phyloP scores from a whole-genome alignment of 306 rosid species.

The Parietaria judaica region DNA sequence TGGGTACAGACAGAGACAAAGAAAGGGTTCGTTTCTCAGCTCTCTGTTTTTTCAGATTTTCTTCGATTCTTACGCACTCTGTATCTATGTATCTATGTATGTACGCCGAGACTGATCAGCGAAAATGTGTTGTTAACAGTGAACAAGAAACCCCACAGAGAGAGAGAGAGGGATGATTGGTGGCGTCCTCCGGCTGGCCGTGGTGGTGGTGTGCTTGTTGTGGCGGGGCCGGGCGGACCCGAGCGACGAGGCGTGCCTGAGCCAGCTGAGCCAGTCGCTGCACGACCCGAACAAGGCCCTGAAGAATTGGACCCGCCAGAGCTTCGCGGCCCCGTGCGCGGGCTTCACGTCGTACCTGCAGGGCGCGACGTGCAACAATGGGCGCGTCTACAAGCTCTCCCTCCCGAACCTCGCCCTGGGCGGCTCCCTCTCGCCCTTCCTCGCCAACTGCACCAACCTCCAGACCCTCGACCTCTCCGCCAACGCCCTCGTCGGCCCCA shows the following conservation, averaged over 20 bases:
- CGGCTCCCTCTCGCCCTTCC: constrained; percentile 69
- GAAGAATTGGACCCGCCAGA: constrained; percentile 60
- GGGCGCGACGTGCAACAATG: constrained; percentile 89
- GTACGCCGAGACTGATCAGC: too few species aligned
- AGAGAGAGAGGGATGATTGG: background rate
- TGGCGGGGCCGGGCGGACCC: constrained; percentile 59
- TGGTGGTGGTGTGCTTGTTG: constrained; percentile 21
- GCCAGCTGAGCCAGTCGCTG: constrained; percentile 51
- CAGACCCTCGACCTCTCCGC: constrained; percentile 92
- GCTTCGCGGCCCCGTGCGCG: constrained; percentile 65
- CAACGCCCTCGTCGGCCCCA: constrained; percentile 59
- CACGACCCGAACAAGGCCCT: constrained; percentile 51
- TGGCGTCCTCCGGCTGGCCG: background rate
- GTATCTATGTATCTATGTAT: too few species aligned
- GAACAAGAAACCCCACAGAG: too few species aligned
- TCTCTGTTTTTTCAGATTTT: too few species aligned
- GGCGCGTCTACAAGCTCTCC: constrained; percentile 84
- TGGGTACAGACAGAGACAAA: too few species aligned
- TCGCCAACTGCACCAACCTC: constrained; percentile 89
- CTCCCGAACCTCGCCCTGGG: constrained; percentile 57
- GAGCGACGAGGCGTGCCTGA: constrained; percentile 68
- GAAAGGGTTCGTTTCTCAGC: too few species aligned
- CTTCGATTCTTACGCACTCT: too few species aligned
- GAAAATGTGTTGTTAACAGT: too few species aligned
- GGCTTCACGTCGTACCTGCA: constrained; percentile 68